Evolutionary conservation across 2,329 filamentous ascomycete species (phyloP).

Genomic region (Fusarium sp.): DNA sequence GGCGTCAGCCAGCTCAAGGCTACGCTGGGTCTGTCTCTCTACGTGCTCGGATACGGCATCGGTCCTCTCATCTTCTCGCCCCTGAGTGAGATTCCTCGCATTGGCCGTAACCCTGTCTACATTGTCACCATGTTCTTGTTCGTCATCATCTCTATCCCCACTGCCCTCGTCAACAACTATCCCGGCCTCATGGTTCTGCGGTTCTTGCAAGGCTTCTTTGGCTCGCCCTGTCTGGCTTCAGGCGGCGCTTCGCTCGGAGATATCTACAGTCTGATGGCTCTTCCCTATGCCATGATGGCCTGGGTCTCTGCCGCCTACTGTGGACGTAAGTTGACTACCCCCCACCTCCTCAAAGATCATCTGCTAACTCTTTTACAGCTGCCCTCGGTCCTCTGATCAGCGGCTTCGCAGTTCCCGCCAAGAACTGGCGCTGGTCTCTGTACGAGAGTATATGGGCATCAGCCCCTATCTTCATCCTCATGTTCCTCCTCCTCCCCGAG

Average conservation of each 20-base stretch:
- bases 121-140: slow-evolving; percentile 75
- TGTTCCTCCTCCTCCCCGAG: slow-evolving; percentile 73
- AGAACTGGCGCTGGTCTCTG: slow-evolving; percentile 72
- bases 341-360: no score
- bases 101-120: slow-evolving; percentile 76
- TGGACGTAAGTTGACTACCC: slow-evolving; percentile 50
- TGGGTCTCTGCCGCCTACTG: slow-evolving; percentile 68
- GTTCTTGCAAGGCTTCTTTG: slow-evolving; percentile 74
- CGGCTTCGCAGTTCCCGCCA: slow-evolving; percentile 67
- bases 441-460: slow-evolving; percentile 73
- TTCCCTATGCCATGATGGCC: slow-evolving; percentile 68
- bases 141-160: slow-evolving; percentile 72
- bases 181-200: slow-evolving; percentile 71
- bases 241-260: slow-evolving; percentile 64
- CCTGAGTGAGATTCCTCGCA: slow-evolving; percentile 71
- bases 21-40: slow-evolving; percentile 69
- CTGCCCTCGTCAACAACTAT: slow-evolving; percentile 71
- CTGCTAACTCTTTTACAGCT: slow-evolving; percentile 45
- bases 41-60: slow-evolving; percentile 71
- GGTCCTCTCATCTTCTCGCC: slow-evolving; percentile 75
- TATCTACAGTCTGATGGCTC: slow-evolving; percentile 64
- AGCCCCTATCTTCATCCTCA: slow-evolving; percentile 66
- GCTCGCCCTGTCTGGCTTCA: slow-evolving; percentile 72
- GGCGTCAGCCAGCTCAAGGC: slow-evolving; percentile 63
- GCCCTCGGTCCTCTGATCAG: slow-evolving; percentile 70